Base-by-base conservation (phyloP, 148 eudicot species). In the Mesembryanthemum crystallinum region DNA sequence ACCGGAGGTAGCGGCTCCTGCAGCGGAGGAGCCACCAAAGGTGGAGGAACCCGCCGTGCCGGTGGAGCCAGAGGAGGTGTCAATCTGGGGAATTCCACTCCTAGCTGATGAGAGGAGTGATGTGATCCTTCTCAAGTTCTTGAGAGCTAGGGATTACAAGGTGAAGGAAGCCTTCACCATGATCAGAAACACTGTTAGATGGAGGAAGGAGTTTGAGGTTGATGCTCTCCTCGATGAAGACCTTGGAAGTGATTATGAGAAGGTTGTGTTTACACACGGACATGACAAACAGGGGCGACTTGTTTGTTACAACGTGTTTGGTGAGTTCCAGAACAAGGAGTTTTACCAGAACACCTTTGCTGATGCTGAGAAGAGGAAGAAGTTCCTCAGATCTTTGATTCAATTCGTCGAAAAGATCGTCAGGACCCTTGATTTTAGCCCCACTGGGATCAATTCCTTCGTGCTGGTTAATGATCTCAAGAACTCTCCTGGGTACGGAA, bases 391-490 rank as follows among this genome's bases (percentile, higher is more conserved):
- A 25, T 89, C 89, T 86, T 81, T 87, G 73, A 87, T 91, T 63
- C 88, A 75, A 57, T 87, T 91, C 64, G 62, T 91, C 72, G 96
- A 91, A 75, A 87, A 79, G 64, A 87, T 83, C 28, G 79, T 91
- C 60, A 83, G 92, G 64, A 85, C 80, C 20, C 89, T 91, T 75
- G 96, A 91, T 79, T 91, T 89, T 37, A 85, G 86, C 24, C 92
- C 91, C 0, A 84, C 84, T 55, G 92, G 96, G 6, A 76, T 86
- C 13, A 82, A 85, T 33, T 84, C 92, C 3, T 74, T 91, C 73
- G 89, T 91, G 73, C 84, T 89, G 73, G 88, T 91, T 35, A 84
- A 79, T 75, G 96, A 91, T 83, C 78, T 91, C 51, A 91, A 86
- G 85, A 88, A 87, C 57, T 86, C 92, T 18, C 96, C 96, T 75